These are phyloP conservation scores for Macaranga tanarius DNA, from an alignment of 441 rosid species.

Conservation along the genomic window DNA sequence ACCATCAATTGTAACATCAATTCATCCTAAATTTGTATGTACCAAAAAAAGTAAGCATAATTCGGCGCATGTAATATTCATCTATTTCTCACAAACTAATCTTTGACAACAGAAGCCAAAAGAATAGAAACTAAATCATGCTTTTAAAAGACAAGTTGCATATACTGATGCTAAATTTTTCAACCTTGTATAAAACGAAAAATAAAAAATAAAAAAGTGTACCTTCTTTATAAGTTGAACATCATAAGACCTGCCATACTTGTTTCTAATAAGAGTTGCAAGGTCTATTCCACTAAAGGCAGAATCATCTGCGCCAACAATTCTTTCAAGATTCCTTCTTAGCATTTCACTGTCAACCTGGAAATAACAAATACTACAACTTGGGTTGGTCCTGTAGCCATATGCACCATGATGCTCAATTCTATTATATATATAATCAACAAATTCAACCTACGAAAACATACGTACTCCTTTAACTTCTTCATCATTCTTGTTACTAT, in stretches of 20 bases:
- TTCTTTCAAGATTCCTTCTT: constrained; percentile 81
- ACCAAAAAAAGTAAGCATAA: too few relatives aligned
- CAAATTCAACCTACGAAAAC: background rate
- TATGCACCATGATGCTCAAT: background rate
- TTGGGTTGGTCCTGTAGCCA: background rate
- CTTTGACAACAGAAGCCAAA: background rate
- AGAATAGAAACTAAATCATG: background rate
- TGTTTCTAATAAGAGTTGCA: constrained; percentile 87
- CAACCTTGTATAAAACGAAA: too few relatives aligned
- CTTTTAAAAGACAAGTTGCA: background rate
- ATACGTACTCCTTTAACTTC: constrained; percentile 41
- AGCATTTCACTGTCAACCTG: constrained; percentile 57
- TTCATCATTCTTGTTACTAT: constrained; percentile 38
- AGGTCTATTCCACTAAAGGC: constrained; percentile 84
- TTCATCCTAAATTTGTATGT: too few relatives aligned
- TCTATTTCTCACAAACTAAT: background rate
- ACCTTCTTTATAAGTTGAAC: constrained; percentile 96
- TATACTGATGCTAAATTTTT: too few relatives aligned
- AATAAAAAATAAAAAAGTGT: background rate
- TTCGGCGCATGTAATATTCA: too few relatives aligned
- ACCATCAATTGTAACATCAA: too few relatives aligned
- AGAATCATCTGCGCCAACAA: constrained; percentile 88
- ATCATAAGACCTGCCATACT: constrained; percentile 94
- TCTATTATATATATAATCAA: background rate
- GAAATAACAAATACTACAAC: background rate